Conservation (phyloP, 2,329 filamentous ascomycete species). For the Acephala macrosclerotiorum region DNA sequence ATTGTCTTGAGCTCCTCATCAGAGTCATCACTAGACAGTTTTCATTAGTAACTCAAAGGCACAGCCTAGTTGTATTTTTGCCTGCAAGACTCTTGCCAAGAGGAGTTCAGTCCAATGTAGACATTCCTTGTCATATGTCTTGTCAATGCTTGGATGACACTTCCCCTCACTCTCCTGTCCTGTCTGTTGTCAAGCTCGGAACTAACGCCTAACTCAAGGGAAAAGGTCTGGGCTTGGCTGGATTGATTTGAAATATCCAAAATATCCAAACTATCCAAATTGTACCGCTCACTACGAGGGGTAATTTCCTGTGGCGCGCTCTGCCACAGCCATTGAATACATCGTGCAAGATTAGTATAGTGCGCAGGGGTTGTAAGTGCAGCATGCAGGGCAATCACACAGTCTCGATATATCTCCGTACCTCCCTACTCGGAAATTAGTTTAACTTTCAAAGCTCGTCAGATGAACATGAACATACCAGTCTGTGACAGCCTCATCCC, state of each 20-base stretch:
- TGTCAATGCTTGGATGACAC: neutral
- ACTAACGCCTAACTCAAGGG: neutral
- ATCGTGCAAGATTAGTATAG: constrained; percentile 6
- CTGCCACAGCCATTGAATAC: constrained; percentile 2
- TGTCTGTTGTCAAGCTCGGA: neutral
- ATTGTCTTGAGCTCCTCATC: neutral
- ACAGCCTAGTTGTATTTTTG: neutral
- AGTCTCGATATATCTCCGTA: constrained; percentile 81
- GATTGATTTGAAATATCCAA: constrained; percentile 12
- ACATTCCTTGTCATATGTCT: neutral
- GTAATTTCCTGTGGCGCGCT: neutral
- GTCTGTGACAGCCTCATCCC: constrained; percentile 96
- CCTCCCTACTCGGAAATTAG: constrained; percentile 62
- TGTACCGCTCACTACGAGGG: neutral
- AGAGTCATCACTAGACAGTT: neutral
- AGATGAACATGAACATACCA: constrained; percentile 69
- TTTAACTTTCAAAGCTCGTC: neutral
- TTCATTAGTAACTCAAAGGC: neutral
- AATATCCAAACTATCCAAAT: no score
- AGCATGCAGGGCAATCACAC: constrained; percentile 32
- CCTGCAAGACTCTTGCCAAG: neutral
- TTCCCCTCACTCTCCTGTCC: neutral
- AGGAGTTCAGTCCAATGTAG: neutral
- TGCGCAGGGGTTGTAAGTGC: constrained; percentile 7
- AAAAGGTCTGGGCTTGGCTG: constrained; percentile 8